These are phyloP conservation scores for Populus hybrid DNA, from an alignment of 441 rosid species.

Conservation along the genomic window DNA sequence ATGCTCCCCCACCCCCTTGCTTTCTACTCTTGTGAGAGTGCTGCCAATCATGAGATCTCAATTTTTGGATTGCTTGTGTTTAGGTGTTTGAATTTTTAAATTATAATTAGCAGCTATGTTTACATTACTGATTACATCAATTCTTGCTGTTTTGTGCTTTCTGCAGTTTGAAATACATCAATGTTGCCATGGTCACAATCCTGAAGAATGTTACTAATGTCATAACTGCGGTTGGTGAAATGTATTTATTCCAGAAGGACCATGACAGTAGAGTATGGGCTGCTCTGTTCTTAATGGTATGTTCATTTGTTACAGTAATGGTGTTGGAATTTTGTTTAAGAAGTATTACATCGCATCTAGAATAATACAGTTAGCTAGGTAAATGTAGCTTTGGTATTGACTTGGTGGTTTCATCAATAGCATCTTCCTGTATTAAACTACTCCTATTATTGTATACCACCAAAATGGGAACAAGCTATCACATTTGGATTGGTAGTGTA, in stretches of 20 bases:
- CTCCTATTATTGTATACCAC: background rate
- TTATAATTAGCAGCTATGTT: background rate
- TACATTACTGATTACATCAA: background rate
- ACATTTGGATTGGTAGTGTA: background rate
- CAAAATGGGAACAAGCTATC: background rate
- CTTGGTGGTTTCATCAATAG: background rate
- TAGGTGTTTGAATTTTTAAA: background rate
- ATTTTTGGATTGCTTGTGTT: background rate
- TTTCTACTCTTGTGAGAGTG: too few species aligned
- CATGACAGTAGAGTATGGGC: slow-evolving; percentile 96
- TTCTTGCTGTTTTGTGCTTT: slow-evolving; percentile 7
- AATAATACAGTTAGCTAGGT: background rate
- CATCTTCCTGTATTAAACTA: background rate
- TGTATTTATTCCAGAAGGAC: slow-evolving; percentile 89
- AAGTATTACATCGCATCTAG: slow-evolving; percentile 1
- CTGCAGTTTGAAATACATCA: slow-evolving; percentile 90
- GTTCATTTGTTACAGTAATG: slow-evolving; percentile 12
- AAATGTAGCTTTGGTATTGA: background rate
- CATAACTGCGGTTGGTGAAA: slow-evolving; percentile 92
- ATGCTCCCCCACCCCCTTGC: too few species aligned
- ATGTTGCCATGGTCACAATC: slow-evolving; percentile 98
- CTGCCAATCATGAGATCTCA: background rate
- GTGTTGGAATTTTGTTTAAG: background rate
- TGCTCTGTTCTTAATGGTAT: slow-evolving; percentile 97
- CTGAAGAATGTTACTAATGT: slow-evolving; percentile 98